These are phyloP conservation scores for Diaporthe capsici DNA, from an alignment of 2,329 filamentous ascomycete species.

Conservation along the genomic window DNA sequence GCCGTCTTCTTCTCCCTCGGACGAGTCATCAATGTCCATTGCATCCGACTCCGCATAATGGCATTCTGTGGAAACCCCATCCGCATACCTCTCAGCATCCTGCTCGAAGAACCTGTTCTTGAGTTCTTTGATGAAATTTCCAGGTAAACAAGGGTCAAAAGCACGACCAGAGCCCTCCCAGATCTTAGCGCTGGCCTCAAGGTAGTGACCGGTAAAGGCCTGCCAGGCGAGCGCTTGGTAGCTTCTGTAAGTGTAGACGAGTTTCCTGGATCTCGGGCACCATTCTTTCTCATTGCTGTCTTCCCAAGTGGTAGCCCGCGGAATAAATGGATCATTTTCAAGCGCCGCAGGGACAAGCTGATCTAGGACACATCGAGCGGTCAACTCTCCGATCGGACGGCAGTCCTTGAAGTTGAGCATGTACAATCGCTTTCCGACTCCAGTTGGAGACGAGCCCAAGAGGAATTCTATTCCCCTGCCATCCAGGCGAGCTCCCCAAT, in stretches of 20 bases:
- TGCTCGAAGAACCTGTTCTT: background rate
- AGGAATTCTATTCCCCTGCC: background rate
- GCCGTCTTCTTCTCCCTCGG: background rate
- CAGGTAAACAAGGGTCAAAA: background rate
- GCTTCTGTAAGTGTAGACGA: background rate
- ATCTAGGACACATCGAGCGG: background rate
- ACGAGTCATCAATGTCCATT: background rate
- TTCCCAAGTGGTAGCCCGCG: background rate
- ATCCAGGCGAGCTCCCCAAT: conserved; percentile 1
- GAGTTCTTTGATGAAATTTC: background rate
- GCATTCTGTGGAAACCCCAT: background rate
- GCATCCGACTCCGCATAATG: background rate
- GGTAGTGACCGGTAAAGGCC: background rate
- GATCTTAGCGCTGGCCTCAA: background rate
- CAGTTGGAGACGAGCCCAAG: background rate
- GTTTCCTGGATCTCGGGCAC: background rate
- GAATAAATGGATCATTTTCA: conserved; percentile 2
- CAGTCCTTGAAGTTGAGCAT: background rate
- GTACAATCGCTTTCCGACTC: background rate
- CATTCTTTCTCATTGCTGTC: background rate
- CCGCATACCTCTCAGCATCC: background rate
- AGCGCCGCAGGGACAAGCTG: background rate
- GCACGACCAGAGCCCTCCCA: background rate
- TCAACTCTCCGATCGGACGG: background rate
- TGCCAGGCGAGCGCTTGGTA: background rate